Conservation (phyloP, 108 stramenopile species). For the Cyclotella sp. region DNA sequence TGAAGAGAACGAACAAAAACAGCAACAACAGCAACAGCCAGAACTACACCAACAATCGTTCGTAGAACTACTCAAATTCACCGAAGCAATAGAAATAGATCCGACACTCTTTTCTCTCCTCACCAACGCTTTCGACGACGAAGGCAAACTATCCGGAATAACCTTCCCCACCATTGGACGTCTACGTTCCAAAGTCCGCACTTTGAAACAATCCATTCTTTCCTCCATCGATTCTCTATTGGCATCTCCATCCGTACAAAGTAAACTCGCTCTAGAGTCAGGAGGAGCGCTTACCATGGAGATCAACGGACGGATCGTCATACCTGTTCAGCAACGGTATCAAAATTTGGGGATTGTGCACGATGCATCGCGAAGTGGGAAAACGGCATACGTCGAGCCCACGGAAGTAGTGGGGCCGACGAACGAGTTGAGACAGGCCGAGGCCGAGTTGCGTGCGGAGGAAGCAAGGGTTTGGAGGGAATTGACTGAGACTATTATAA, state of each 20-base stretch:
- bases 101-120: slow-evolving; percentile 62
- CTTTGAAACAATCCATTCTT: slow-evolving; percentile 69
- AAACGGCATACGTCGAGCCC: slow-evolving; percentile 94
- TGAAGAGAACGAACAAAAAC: neutral
- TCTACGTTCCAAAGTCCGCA: slow-evolving; percentile 62
- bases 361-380: slow-evolving; percentile 86
- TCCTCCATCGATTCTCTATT: slow-evolving; percentile 63
- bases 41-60: slow-evolving; percentile 33
- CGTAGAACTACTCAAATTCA: slow-evolving; percentile 63
- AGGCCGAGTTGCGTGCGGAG: slow-evolving; percentile 75
- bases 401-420: slow-evolving; percentile 87
- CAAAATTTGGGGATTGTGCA: slow-evolving; percentile 85
- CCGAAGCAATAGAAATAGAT: slow-evolving; percentile 59
- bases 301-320: slow-evolving; percentile 70
- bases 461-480: slow-evolving; percentile 79
- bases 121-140: slow-evolving; percentile 72
- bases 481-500: slow-evolving; percentile 65
- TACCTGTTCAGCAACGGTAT: slow-evolving; percentile 68
- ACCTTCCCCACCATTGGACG: slow-evolving; percentile 76
- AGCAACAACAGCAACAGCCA: slow-evolving; percentile 10
- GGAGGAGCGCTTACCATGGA: slow-evolving; percentile 77
- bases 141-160: slow-evolving; percentile 59
- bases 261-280: slow-evolving; percentile 78
- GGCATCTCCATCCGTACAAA: slow-evolving; percentile 59
- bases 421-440: slow-evolving; percentile 84